Evolutionary conservation across 2,329 filamentous ascomycete genomes (phyloP), one percentile per base, ranked within the genome.

Genomic region (Pseudogymnoascus sp.): DNA sequence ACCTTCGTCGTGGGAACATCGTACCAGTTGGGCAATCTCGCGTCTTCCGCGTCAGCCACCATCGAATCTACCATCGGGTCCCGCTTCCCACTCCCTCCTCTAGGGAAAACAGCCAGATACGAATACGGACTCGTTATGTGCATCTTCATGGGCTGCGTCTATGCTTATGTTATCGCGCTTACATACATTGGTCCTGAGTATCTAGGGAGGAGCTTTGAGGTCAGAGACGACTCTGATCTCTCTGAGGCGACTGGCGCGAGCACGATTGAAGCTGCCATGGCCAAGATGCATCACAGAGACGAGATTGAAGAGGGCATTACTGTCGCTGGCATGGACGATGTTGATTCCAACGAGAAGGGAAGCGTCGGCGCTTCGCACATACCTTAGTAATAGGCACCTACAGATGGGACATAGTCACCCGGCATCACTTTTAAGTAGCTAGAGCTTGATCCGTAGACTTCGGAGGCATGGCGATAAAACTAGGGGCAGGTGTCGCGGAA

Each of bases 131-230:
- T 86, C 67, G 90, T 95, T 7, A 93, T 96, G 65, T 90, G 87
- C 70, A 93, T 94, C 69, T 96, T 96, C 74, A 92, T 96, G 88
- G 92, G 81, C 0, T 91, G 87, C 67, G 90, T 95, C 1, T 96
- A 82, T 67, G 80, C 70, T 29, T 86, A 84, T 64, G 77, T 83
- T n/a, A 78, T 85, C 35, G 1, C 84, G 4, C 70, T 76, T 60
- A 77, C 75, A 24, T 70, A 77, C 26, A 64, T 78, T 3, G 79
- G 79, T 1, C 79, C 79, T 0, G 79, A 82, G 69, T 73, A 74
- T 54, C 64, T 78, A 31, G 76, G 75, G n/a, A 70, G 74, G 4
- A 73, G 76, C 44, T 77, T 81, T 64, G 77, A 79, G 62, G 77
- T 78, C 5, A 72, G 73, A 47, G 72, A 80, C 62, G 78, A 80